These are phyloP conservation scores for Tolypocladium endophyticum DNA, from an alignment of 2,329 filamentous ascomycete genomes.

Conservation along the genomic window DNA sequence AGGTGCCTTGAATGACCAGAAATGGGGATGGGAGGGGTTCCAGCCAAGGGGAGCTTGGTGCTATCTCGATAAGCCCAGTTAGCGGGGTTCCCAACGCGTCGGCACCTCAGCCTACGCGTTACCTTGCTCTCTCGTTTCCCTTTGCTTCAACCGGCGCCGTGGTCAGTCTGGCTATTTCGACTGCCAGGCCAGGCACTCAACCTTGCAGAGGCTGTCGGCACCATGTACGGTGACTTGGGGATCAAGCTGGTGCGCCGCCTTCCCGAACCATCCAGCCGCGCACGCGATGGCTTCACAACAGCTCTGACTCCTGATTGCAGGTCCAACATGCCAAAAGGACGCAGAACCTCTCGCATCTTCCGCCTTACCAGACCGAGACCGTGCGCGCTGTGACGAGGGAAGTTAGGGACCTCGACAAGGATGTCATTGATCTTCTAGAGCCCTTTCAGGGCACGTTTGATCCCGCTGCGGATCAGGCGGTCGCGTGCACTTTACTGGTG, in stretches of 20 bases:
- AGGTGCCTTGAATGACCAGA: too few species aligned
- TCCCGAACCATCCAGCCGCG: not conserved
- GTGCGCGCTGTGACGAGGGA: conserved; percentile 82
- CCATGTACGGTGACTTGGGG: conserved; percentile 80
- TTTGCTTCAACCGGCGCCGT: not conserved
- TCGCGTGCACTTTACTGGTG: conserved; percentile 80
- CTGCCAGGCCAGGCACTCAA: not conserved
- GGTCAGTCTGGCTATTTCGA: not conserved
- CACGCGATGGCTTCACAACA: not conserved
- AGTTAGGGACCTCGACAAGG: conserved; percentile 85
- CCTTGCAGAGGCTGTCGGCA: not conserved
- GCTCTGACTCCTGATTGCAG: conserved; percentile 30
- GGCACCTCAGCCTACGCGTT: not conserved
- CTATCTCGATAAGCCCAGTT: not conserved
- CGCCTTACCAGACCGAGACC: conserved; percentile 84
- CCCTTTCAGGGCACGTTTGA: conserved; percentile 81
- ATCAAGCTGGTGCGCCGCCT: conserved; percentile 63
- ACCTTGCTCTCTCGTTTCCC: not conserved
- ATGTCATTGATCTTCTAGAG: conserved; percentile 68
- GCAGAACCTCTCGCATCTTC: conserved; percentile 74
- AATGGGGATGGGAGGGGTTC: not conserved
- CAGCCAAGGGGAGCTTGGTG: not conserved
- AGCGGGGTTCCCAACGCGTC: not conserved
- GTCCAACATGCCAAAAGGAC: conserved; percentile 94
- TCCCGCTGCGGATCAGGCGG: conserved; percentile 69